phyloP scores from a whole-genome alignment of 2,329 filamentous ascomycete species.

The Sclerotiophoma versabilis region DNA sequence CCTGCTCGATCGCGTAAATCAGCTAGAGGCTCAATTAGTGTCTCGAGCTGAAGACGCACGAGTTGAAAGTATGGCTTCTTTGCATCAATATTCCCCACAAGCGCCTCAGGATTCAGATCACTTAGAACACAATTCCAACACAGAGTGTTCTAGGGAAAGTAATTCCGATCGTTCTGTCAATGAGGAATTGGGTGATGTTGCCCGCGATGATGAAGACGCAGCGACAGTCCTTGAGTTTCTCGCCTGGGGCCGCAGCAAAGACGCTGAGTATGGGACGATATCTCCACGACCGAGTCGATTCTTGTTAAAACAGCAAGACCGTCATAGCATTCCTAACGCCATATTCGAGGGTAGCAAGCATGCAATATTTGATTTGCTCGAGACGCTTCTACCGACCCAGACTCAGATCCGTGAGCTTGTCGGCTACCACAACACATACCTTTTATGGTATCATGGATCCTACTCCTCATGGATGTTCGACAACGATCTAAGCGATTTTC shows the following conservation, averaged over 20 bases:
- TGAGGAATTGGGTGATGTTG: background rate
- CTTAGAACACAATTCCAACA: too few species aligned
- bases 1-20: background rate
- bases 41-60: too few species aligned
- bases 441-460: slow-evolving; percentile 2
- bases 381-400: background rate
- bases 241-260: slow-evolving; percentile 58
- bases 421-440: background rate
- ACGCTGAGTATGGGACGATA: slow-evolving; percentile 30
- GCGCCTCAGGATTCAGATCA: background rate
- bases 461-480: background rate
- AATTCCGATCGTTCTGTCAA: background rate
- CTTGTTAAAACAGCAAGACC: background rate
- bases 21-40: background rate
- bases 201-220: slow-evolving; percentile 39
- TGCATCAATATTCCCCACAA: background rate
- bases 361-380: background rate
- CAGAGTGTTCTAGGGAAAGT: too few species aligned
- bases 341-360: background rate
- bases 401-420: background rate
- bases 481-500: background rate
- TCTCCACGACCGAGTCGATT: slow-evolving; percentile 25
- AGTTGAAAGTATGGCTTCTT: too few species aligned
- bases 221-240: slow-evolving; percentile 58
- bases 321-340: too few species aligned